Evolutionary conservation across 345 rosid species (phyloP), one percentile per base, ranked within the genome.

Genomic region (Citrus trifoliata): DNA sequence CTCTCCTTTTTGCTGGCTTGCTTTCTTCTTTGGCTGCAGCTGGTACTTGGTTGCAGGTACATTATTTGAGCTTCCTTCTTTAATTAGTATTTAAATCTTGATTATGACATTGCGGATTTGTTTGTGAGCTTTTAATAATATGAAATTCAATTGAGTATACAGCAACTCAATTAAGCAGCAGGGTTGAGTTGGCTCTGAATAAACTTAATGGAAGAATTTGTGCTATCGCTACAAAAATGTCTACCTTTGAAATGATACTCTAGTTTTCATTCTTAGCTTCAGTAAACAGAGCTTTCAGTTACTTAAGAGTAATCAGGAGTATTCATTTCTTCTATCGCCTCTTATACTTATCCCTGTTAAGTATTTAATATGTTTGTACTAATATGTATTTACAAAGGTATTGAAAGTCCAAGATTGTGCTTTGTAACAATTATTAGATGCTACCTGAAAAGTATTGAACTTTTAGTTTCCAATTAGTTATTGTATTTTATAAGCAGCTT

Each of bases 31-130:
- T 96, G 28, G 98, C 94, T 75, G 97, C 98, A 28, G 98, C 98
- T 81, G 97, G 98, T 67, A 90, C 98, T 86, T 96, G 99, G 97
- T 82, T 96, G 84, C 98, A 96, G 99, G 98, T 93, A 62, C 88
- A 48, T 27, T 67, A n/a, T 25, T 27, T 65, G 5, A 38, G 14
- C 76, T 59, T 51, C 60, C 32, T 56, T 53, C 7, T 18, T 53
- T 53, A 5, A 53, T 16, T 18, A 18, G 21, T 16, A 53, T 16
- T 37, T 70, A n/a, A 7, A 19, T 33, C 63, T 55, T 12, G 75
- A 55, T 30, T 51, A 12, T 55, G 25, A 28, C 4, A 19, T 4
- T 7, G 37, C 51, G 3, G 16, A 3, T 71, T 71, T 71, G 19
- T 74, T 2, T 60, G 27, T 2, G 51, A 46, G 51, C 51, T 46